Conservation (phyloP, 164 flowering plant genomes). For the Stephania japonica region DNA sequence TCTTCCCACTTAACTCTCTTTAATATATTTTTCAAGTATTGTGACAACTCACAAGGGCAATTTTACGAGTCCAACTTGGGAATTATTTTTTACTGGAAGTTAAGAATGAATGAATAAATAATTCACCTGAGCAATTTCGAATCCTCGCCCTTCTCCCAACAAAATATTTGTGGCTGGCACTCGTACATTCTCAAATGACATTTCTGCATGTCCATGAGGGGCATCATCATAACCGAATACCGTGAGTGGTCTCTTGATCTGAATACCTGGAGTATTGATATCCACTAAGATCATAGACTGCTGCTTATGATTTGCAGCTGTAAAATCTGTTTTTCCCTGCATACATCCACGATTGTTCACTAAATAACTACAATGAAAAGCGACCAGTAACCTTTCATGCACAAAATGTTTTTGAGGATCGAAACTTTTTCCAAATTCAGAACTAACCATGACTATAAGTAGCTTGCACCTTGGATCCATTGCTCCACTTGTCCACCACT, state of each 20-base stretch:
- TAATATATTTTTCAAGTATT: no score
- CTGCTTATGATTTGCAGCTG: conserved; percentile 76
- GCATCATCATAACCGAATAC: conserved; percentile 99
- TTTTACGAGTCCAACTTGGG: no score
- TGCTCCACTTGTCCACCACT: conserved; percentile 99
- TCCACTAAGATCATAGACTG: conserved; percentile 97
- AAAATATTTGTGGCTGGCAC: conserved; percentile 80
- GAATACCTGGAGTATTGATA: conserved; percentile 66
- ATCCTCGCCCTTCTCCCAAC: conserved; percentile 96
- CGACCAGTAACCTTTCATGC: neutral
- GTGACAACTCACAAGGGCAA: no score
- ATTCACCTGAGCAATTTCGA: conserved; percentile 96
- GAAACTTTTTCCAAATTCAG: conserved; percentile 6
- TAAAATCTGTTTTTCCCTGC: conserved; percentile 92
- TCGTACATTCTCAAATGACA: conserved; percentile 66
- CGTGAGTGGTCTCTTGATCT: conserved; percentile 64
- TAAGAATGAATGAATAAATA: neutral
- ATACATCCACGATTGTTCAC: conserved; percentile 12
- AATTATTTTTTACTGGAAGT: neutral
- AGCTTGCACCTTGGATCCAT: conserved; percentile 98
- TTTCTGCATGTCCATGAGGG: conserved; percentile 98
- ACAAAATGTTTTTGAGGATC: neutral
- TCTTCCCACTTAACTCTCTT: no score
- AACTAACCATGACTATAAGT: conserved; percentile 91
- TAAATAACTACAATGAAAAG: conserved; percentile 3